A percentile compares a stretch with the other conserved stretches of the same genome.
These are phyloP conservation scores for Ricinus communis DNA, from an alignment of 345 rosid species.

Conservation along the genomic window DNA sequence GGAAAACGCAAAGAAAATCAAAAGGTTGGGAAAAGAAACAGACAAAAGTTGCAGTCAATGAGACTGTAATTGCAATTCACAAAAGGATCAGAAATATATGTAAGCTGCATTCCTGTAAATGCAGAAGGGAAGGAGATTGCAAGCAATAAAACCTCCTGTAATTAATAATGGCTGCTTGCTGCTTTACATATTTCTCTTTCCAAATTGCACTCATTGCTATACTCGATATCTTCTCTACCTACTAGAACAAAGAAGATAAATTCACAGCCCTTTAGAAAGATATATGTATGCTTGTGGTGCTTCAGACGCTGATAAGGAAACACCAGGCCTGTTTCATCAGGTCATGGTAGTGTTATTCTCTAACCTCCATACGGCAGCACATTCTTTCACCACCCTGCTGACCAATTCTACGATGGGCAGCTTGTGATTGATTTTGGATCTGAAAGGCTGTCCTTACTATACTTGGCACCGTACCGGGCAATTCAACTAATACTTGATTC, in stretches of 20 bases:
- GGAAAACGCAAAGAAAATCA: too few relatives aligned
- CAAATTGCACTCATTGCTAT: slow-evolving; percentile 3
- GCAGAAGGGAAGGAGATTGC: too few relatives aligned
- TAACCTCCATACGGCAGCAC: slow-evolving; percentile 75
- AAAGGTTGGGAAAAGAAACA: too few relatives aligned
- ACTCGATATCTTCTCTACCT: slow-evolving; percentile 25
- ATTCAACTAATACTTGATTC: slow-evolving; percentile 26
- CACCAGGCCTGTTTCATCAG: slow-evolving; percentile 56
- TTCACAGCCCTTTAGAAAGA: slow-evolving; percentile 53
- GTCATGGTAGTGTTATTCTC: slow-evolving; percentile 84
- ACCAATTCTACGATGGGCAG: slow-evolving; percentile 89
- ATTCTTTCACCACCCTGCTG: slow-evolving; percentile 70
- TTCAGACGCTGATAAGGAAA: slow-evolving; percentile 92
- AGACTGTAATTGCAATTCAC: too few relatives aligned
- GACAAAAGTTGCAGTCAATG: too few relatives aligned
- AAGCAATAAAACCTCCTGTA: too few relatives aligned
- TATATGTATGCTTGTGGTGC: slow-evolving; percentile 92
- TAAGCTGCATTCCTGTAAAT: too few relatives aligned
- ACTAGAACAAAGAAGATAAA: slow-evolving; percentile 8
- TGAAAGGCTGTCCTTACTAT: slow-evolving; percentile 60
- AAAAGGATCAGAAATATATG: too few relatives aligned
- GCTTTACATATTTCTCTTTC: slow-evolving; percentile 19
- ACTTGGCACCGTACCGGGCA: slow-evolving; percentile 66
- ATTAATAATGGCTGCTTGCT: slow-evolving; percentile 22
- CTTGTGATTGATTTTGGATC: slow-evolving; percentile 83